phyloP scores from a whole-genome alignment of 2,329 filamentous ascomycete genomes.

The Tetracladium maxilliforme region DNA sequence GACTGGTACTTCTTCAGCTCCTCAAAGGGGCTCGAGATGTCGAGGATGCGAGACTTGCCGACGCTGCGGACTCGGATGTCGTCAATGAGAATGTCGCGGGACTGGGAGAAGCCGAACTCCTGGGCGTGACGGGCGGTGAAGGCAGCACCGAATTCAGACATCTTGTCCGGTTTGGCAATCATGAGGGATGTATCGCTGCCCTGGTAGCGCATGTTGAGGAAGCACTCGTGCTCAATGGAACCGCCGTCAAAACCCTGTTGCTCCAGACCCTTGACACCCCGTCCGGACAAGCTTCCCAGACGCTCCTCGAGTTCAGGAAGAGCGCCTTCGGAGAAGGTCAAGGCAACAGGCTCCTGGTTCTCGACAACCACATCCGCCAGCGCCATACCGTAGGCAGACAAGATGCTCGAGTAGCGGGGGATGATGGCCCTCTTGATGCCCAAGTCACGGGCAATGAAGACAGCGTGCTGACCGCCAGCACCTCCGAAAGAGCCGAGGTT shows the following conservation, averaged over 20 bases:
- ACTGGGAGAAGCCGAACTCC: constrained; percentile 51
- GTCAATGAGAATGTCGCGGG: constrained; percentile 50
- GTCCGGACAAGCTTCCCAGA: neutral
- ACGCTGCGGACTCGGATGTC: constrained; percentile 42
- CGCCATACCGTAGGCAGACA: constrained; percentile 30
- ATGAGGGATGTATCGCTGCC: constrained; percentile 27
- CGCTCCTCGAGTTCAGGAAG: neutral
- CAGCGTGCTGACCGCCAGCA: constrained; percentile 3
- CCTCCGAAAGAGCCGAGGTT: constrained; percentile 1
- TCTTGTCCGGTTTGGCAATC: constrained; percentile 16
- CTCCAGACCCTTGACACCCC: neutral
- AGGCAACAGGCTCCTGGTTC: constrained; percentile 18
- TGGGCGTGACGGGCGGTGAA: constrained; percentile 39
- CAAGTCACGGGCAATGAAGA: constrained; percentile 11
- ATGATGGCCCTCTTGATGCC: constrained; percentile 26
- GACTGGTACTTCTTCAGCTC: neutral
- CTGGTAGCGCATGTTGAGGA: constrained; percentile 26
- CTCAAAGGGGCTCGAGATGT: neutral
- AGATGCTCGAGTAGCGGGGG: constrained; percentile 26
- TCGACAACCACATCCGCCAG: constrained; percentile 28
- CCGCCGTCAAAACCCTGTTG: neutral
- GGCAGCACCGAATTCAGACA: constrained; percentile 35
- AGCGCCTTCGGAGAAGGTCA: neutral
- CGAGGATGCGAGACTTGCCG: too few relatives aligned
- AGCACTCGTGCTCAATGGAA: constrained; percentile 13